Base-by-base conservation (phyloP, 805 yeast species). In the Kodamaea nitidulidarum region DNA sequence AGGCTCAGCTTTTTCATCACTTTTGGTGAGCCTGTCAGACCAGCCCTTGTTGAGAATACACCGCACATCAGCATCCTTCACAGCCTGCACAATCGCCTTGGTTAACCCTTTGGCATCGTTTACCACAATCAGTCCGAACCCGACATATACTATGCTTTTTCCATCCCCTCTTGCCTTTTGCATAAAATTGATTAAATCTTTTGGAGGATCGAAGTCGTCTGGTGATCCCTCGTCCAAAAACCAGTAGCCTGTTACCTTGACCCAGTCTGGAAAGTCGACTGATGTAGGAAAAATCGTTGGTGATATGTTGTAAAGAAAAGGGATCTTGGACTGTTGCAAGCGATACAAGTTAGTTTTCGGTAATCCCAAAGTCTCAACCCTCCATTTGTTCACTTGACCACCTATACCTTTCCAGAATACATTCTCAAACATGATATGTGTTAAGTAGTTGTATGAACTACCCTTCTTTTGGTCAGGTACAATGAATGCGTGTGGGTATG, bases 221-320 rank as follows among this genome's bases (percentile, higher is more conserved):
- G 61, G 60, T 21, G 72, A 68, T 1, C 75, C 75, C 49, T 85
- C 90, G 51, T 88, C 83, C 49, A 91, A 66, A 50, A 88, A 86
- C 98, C 98, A 91, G 56, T 91, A 91, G 0, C 98, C 98, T 0
- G 96, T 86, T 8, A 90, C 95, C 50, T 75, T 84, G n/a, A 91
- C 77, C 97, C 97, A 91, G 56, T 88, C 96, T 11, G 88, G 83
- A 60, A 84, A 90, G 60, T 91, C 98, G 30, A 88, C 84, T 2
- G 96, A 82, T 0, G 97, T 96, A 2, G 96, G 95, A 49, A 91
- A 78, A 2, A 91, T 84, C 0, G 83, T 70, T 3, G 96, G 96
- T 1, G 96, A 85, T 1, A 91, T 81, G 52, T 86, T 88, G 59
- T 91, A 91, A 48, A 91, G 60, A 55, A 91, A 91, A 3, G 98